Evolutionary conservation across 2,329 filamentous ascomycete genomes (phyloP), one percentile per base, ranked within the genome.

Genomic region (Fusarium chaquense): DNA sequence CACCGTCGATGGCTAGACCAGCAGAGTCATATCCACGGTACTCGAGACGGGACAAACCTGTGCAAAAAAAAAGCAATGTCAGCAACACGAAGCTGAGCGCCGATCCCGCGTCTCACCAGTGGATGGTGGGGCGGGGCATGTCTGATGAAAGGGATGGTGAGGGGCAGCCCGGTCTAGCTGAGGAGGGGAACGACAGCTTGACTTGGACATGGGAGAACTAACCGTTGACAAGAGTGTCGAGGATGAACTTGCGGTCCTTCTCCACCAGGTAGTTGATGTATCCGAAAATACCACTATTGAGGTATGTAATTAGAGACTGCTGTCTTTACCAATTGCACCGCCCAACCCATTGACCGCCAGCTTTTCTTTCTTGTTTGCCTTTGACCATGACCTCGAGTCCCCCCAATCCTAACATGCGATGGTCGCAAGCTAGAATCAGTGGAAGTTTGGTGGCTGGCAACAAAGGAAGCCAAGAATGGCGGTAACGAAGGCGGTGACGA

Each of bases 221-320:
- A 94, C 94, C 95, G 86, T 98, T 98, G 82, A 98, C 92, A 75
- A 99, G 88, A 69, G 95, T 98, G 81, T 98, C 91, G 79, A 98
- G 88, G 81, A 98, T 97, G 85, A 92, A 97, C 84, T 93, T 94
- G 82, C 96, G 90, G 86, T 98, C 95, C 89, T 97, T 98, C 88
- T 98, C 96, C 81, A 98, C 94, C 81, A 98, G 86, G 85, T 98
- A 98, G 87, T 98, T 98, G 86, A 98, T 93, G 88, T 98, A 98
- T 78, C 95, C 95, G 85, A 98, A 97, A 83, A 96, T 97, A 82
- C 93, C 93, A 90, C 93, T 95, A 72, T 65, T 63, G 65, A 62
- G 67, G 66, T 41, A 46, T 65, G 67, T 46, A 50, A 69, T 80
- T 71, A 79, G 78, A 71, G 40, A 60, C 36, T 52, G 32, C 49